These are phyloP conservation scores for Lathyrus sativus DNA, from an alignment of 306 rosid species.

Conservation along the genomic window DNA sequence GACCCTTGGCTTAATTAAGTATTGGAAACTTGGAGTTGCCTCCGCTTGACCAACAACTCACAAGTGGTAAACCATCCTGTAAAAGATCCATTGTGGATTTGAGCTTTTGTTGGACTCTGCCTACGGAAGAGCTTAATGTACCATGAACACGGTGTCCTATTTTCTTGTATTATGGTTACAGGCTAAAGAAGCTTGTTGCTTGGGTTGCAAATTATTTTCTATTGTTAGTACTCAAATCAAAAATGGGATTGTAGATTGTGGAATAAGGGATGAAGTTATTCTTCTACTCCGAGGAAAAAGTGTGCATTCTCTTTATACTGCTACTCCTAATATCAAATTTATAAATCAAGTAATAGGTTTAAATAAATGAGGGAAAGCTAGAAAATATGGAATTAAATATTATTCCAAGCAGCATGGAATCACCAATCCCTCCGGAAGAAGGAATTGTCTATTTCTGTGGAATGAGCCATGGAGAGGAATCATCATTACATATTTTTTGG, in stretches of 20 bases:
- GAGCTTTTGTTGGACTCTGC: background rate
- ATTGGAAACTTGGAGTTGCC: background rate
- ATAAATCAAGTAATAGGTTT: background rate
- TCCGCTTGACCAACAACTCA: background rate
- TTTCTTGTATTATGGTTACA: background rate
- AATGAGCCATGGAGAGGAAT: constrained; percentile 9
- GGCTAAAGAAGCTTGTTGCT: constrained; percentile 8
- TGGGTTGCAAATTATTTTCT: constrained; percentile 12
- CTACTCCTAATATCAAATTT: background rate
- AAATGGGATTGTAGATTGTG: background rate
- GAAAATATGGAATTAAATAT: background rate
- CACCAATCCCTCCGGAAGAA: background rate
- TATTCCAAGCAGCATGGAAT: constrained; percentile 15
- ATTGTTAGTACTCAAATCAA: background rate
- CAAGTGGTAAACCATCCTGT: background rate
- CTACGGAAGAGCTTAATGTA: background rate
- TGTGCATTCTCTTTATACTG: constrained; percentile 19
- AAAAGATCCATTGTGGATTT: background rate
- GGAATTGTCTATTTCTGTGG: constrained; percentile 10
- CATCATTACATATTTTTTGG: background rate
- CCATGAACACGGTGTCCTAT: background rate
- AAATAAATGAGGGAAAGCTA: constrained; percentile 6
- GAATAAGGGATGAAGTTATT: background rate
- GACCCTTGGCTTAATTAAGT: constrained; percentile 1
- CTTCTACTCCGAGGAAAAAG: constrained; percentile 1